These are phyloP conservation scores for Kuraishia ogatae DNA, from an alignment of 805 yeast genomes.

Conservation along the genomic window DNA sequence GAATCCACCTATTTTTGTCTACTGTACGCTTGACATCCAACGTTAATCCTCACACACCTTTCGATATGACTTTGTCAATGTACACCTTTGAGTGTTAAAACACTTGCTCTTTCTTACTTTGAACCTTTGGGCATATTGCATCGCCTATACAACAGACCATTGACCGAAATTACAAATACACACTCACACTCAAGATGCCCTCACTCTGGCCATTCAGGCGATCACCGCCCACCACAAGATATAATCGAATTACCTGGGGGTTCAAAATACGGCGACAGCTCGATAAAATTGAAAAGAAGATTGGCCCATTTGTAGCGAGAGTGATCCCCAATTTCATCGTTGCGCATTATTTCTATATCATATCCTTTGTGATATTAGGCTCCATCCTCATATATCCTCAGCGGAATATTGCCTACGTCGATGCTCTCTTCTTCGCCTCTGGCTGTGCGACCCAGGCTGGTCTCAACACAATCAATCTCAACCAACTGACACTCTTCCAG, in stretches of 20 bases:
- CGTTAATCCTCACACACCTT: too few species aligned
- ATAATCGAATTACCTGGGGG: slow-evolving; percentile 15
- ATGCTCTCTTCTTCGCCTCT: slow-evolving; percentile 65
- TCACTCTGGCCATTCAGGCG: background rate
- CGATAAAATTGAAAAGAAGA: slow-evolving; percentile 22
- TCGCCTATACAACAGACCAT: too few species aligned
- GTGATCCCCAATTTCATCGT: slow-evolving; percentile 47
- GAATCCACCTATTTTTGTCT: too few species aligned
- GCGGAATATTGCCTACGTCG: slow-evolving; percentile 61
- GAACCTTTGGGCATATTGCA: too few species aligned
- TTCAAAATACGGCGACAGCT: slow-evolving; percentile 25
- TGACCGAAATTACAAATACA: too few species aligned
- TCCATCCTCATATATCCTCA: slow-evolving; percentile 75
- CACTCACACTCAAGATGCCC: background rate
- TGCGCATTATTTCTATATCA: slow-evolving; percentile 69
- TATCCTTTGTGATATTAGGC: slow-evolving; percentile 47
- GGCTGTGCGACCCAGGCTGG: slow-evolving; percentile 92
- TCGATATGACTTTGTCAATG: background rate
- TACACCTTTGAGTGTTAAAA: background rate
- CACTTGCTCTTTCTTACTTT: background rate
- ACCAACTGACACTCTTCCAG: slow-evolving; percentile 61
- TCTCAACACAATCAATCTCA: slow-evolving; percentile 67
- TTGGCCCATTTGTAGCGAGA: slow-evolving; percentile 32
- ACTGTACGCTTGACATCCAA: too few species aligned
- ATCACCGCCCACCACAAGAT: background rate